Evolutionary conservation across 2,329 filamentous ascomycete species (phyloP).

Genomic region (Botryotinia convoluta): DNA sequence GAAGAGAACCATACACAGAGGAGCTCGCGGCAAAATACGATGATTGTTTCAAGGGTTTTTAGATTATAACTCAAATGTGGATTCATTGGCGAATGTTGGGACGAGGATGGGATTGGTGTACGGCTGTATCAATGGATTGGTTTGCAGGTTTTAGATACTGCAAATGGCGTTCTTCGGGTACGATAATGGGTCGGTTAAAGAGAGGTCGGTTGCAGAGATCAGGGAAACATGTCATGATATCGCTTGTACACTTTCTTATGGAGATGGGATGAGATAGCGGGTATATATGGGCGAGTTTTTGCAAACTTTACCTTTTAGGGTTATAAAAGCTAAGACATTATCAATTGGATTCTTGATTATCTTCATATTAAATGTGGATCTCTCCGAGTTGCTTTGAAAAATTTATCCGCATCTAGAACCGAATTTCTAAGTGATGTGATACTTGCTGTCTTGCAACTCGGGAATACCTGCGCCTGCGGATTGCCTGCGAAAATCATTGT

Average conservation of each 20-base stretch:
- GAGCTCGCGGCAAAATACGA: conserved; percentile 70
- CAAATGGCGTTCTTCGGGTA: conserved; percentile 19
- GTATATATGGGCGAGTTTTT: not conserved
- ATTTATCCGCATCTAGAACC: not conserved
- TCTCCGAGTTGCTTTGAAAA: not conserved
- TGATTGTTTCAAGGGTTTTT: conserved; percentile 69
- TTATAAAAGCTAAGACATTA: conserved; percentile 3
- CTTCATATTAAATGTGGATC: not conserved
- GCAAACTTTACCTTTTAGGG: not conserved
- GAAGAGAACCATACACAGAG: conserved; percentile 63
- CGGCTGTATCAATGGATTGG: conserved; percentile 12
- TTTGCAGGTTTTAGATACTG: conserved; percentile 8
- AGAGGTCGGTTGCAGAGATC: conserved; percentile 13
- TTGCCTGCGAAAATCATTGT: not conserved
- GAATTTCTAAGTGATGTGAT: not conserved
- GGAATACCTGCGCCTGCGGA: not conserved
- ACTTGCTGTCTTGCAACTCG: not conserved
- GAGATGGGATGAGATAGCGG: not conserved
- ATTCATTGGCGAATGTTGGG: conserved; percentile 12
- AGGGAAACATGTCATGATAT: conserved; percentile 4
- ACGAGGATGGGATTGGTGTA: conserved; percentile 6
- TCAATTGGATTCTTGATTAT: not conserved
- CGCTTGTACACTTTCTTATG: conserved; percentile 10
- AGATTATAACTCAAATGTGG: conserved; percentile 13
- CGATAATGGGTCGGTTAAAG: conserved; percentile 3